Evolutionary conservation across 2,329 filamentous ascomycete species (phyloP), one percentile per base, ranked within the genome.

Genomic region (Exserohilum turcica): DNA sequence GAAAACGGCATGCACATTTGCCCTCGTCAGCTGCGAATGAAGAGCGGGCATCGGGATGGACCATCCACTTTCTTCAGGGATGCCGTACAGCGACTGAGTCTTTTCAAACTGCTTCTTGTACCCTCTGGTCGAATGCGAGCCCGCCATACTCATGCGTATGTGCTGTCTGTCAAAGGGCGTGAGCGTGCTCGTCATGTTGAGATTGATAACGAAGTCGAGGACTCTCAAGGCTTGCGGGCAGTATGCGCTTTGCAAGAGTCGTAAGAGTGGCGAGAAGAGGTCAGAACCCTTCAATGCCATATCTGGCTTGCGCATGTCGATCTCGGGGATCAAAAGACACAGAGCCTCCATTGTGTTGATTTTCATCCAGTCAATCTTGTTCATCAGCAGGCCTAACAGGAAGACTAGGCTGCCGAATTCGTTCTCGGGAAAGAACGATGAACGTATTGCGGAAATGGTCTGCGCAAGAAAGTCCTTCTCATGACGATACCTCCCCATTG

Each of bases 81-180:
- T 97, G 24, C 95, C 95, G 72, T 97, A 99, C 29, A 99, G 78
- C 67, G 92, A 97, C 72, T 96, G 90, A 0, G 91, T 96, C 18
- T 90, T 87, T 70, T 96, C 93, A 65, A 96, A 97, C 75, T 97
- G 92, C 71, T 97, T 97, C 43, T 91, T 87, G 43, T 94, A 89
- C 0, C 89, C 86, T 64, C 90, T 89, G 48, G 73, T 80, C 0
- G 92, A 94, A 2, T 92, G 91, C 1, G 90, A 87, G 10, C 90
- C 88, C 5, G 92, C 92, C 91, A 99, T 97, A 74, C 93, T 97
- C 95, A 99, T 99, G 33, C 94, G 86, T 53, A 99, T 79, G 69
- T 97, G 92, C 65, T 97, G 91, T 65, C 90, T 91, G 74, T 97
- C 94, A 83, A 96, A 91, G 1, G 93, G 89, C 28, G 77, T 80